Evolutionary conservation across 2,329 filamentous ascomycete genomes (phyloP).

Genomic region (Aspergillus proliferans): DNA sequence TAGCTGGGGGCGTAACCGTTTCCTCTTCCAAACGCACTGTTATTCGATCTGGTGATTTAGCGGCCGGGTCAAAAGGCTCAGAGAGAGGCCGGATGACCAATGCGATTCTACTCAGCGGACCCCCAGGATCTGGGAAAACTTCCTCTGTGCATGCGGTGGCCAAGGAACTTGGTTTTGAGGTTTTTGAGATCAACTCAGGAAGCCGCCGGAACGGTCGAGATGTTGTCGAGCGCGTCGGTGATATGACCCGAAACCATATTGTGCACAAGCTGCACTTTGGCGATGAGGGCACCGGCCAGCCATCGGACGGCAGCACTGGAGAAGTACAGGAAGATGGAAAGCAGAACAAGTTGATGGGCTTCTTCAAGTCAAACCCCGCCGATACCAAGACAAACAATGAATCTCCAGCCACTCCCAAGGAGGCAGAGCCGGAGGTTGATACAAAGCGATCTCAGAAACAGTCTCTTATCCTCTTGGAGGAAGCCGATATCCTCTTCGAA

Average conservation of each 20-base stretch:
- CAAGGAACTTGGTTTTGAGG: constrained; percentile 82
- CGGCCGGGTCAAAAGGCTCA: constrained; percentile 26
- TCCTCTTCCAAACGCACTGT: constrained; percentile 31
- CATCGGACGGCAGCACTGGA: constrained; percentile 22
- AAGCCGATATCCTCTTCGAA: constrained; percentile 88
- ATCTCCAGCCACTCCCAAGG: constrained; percentile 12
- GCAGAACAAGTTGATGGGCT: constrained; percentile 72
- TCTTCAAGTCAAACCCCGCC: constrained; percentile 60
- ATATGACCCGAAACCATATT: constrained; percentile 94
- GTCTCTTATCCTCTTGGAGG: constrained; percentile 87
- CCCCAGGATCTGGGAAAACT: constrained; percentile 86
- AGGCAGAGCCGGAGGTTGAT: constrained; percentile 16
- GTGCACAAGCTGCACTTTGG: constrained; percentile 52
- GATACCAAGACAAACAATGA: constrained; percentile 14
- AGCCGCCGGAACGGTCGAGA: constrained; percentile 82
- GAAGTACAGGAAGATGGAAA: constrained; percentile 61
- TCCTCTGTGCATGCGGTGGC: constrained; percentile 87
- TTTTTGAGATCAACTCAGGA: constrained; percentile 89
- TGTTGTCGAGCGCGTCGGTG: constrained; percentile 82
- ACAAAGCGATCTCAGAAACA: constrained; percentile 66
- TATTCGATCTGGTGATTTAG: constrained; percentile 35
- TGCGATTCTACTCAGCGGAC: constrained; percentile 80
- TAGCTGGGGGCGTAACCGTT: constrained; percentile 35
- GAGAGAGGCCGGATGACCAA: constrained; percentile 58
- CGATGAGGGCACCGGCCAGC: constrained; percentile 17